These are phyloP conservation scores for Fulvia fulva DNA, from an alignment of 2,329 filamentous ascomycete genomes.

Conservation along the genomic window DNA sequence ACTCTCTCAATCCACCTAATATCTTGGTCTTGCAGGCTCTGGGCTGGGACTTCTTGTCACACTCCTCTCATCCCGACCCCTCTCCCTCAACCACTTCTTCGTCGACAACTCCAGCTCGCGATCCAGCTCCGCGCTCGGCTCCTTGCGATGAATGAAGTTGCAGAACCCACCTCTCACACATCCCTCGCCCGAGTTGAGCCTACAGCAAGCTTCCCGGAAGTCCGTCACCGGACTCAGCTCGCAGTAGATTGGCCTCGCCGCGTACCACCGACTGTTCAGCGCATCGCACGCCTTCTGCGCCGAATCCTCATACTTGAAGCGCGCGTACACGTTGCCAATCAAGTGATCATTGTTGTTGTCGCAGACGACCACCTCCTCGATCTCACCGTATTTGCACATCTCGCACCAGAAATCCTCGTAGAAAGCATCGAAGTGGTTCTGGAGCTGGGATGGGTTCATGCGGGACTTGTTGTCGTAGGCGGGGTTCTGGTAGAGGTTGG, in stretches of 20 bases:
- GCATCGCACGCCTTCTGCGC: constrained; percentile 91
- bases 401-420: constrained; percentile 99
- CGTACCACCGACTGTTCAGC: constrained; percentile 94
- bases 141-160: constrained; percentile 99
- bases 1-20: constrained; percentile 4
- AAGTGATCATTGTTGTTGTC: constrained; percentile 99
- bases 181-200: constrained; percentile 89
- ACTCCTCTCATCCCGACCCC: constrained; percentile 80
- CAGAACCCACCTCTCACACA: constrained; percentile 96
- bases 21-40: constrained; percentile 69
- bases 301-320: constrained; percentile 99
- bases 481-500: constrained; percentile 98
- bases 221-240: constrained; percentile 95
- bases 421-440: constrained; percentile 99
- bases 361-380: constrained; percentile 96
- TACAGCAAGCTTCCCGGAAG: constrained; percentile 95
- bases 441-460: constrained; percentile 93
- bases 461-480: constrained; percentile 76
- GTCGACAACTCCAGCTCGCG: constrained; percentile 80
- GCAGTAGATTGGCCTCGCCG: constrained; percentile 94
- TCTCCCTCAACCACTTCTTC: constrained; percentile 90
- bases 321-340: constrained; percentile 97
- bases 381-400: constrained; percentile 96
- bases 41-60: constrained; percentile 79
- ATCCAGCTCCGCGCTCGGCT: constrained; percentile 84